Percentiles rank a stretch among this genome's conserved stretches.
These are phyloP conservation scores for Somion occarium DNA, from an alignment of 1,284 basidiomycete genomes.

Conservation along the genomic window DNA sequence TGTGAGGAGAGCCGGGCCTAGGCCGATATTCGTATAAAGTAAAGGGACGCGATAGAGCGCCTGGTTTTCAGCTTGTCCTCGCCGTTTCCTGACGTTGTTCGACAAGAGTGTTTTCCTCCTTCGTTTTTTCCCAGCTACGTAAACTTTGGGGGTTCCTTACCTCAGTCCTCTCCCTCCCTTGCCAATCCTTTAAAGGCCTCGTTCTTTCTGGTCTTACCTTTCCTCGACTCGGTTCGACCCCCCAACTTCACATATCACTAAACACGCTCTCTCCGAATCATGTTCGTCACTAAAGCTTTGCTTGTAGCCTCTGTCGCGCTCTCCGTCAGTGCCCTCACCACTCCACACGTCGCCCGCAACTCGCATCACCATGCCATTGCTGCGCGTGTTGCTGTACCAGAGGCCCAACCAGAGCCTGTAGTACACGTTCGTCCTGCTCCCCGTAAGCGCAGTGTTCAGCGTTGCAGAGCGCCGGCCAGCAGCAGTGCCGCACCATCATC, in stretches of 20 bases:
- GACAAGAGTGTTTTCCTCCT: neutral
- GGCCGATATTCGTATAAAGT: too few relatives aligned
- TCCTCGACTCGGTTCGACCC: neutral
- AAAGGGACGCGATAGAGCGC: too few relatives aligned
- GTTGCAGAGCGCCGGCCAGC: conserved; percentile 22
- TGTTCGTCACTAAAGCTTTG: conserved; percentile 35
- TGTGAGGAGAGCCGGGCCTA: neutral
- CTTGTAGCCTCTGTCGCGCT: conserved; percentile 41
- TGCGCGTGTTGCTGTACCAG: conserved; percentile 32
- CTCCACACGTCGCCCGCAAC: conserved; percentile 38
- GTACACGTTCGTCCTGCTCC: conserved; percentile 26
- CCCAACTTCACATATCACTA: conserved; percentile 1
- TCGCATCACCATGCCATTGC: conserved; percentile 27
- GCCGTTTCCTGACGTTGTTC: neutral
- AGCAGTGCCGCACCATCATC: conserved; percentile 19
- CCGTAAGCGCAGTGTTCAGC: conserved; percentile 22
- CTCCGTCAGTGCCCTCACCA: conserved; percentile 40
- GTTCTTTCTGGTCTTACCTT: conserved; percentile 4
- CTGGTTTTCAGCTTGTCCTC: neutral
- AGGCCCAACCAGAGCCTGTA: conserved; percentile 23
- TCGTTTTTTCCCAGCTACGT: neutral
- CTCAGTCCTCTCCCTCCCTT: neutral
- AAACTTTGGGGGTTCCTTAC: neutral
- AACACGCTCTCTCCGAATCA: conserved; percentile 4
- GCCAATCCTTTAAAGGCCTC: conserved; percentile 5